Evolutionary conservation across 2,329 filamentous ascomycete genomes (phyloP).

Genomic region (Pyrenochaeta sp.): DNA sequence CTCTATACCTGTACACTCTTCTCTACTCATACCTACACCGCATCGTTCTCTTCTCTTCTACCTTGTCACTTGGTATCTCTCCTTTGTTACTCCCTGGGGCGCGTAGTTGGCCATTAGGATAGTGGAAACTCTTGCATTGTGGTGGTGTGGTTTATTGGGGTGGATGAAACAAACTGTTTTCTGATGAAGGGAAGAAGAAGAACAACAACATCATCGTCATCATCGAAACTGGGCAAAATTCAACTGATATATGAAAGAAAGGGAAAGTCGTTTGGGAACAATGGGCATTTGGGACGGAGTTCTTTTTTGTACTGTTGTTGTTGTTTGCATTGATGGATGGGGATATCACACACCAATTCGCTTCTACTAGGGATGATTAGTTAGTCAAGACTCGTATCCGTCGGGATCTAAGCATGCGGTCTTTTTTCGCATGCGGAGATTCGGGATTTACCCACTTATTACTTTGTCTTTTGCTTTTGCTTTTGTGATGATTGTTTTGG

Average conservation of each 20-base stretch:
- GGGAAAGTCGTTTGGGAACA: too few species aligned
- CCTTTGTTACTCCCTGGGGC: conserved; percentile 41
- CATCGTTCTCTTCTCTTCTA: conserved; percentile 29
- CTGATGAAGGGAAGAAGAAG: conserved; percentile 21
- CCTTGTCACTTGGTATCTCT: conserved; percentile 41
- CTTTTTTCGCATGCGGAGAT: conserved; percentile 22
- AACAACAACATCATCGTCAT: too few species aligned
- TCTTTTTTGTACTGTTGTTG: too few species aligned
- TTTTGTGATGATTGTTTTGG: conserved; percentile 19
- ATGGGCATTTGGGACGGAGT: conserved; percentile 32
- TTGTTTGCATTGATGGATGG: conserved; percentile 30
- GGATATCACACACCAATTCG: conserved; percentile 32
- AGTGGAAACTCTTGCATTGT: conserved; percentile 19
- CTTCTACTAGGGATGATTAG: conserved; percentile 48
- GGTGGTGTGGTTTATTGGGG: conserved; percentile 8
- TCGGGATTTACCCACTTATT: conserved; percentile 50
- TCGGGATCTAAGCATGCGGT: conserved; percentile 34
- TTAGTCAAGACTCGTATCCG: conserved; percentile 53
- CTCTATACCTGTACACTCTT: conserved; percentile 30
- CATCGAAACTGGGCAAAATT: conserved; percentile 24
- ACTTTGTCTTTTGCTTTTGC: conserved; percentile 12
- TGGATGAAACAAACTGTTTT: conserved; percentile 34
- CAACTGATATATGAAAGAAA: conserved; percentile 24
- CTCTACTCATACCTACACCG: conserved; percentile 26
- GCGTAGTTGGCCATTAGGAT: conserved; percentile 17